A percentile compares a stretch with the other conserved stretches of the same genome.
phyloP scores from a whole-genome alignment of 2,329 filamentous ascomycete species.

The Pseudogymnoascus sp. region DNA sequence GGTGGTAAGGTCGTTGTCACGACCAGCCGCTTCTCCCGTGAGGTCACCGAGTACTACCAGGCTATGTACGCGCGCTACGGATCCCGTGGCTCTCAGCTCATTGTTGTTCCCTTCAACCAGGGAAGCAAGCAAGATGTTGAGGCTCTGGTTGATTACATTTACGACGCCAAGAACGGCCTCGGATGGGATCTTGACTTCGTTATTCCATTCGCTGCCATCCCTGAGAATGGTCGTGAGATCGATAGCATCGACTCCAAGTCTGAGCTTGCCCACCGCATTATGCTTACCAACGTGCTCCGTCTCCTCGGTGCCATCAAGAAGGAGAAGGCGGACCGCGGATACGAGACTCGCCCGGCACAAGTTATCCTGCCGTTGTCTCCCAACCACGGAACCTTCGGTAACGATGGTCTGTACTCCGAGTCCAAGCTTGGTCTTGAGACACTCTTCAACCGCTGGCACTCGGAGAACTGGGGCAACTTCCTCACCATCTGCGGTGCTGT shows the following conservation, averaged over 20 bases:
- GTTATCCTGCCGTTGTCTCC: conserved; percentile 93
- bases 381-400: conserved; percentile 97
- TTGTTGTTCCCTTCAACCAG: conserved; percentile 98
- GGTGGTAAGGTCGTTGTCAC: conserved; percentile 96
- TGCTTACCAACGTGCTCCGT: conserved; percentile 93
- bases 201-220: conserved; percentile 93
- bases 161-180: conserved; percentile 89
- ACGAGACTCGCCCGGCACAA: conserved; percentile 92
- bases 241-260: conserved; percentile 96
- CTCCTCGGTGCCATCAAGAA: conserved; percentile 84
- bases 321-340: conserved; percentile 79
- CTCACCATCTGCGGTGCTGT: conserved; percentile 97
- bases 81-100: conserved; percentile 87
- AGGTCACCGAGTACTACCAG: conserved; percentile 99
- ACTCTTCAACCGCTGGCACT: conserved; percentile 96
- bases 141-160: conserved; percentile 90
- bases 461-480: conserved; percentile 94
- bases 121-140: conserved; percentile 98
- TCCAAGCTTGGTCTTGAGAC: conserved; percentile 96
- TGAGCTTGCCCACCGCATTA: conserved; percentile 95
- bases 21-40: conserved; percentile 89
- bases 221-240: conserved; percentile 95
- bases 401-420: conserved; percentile 95
- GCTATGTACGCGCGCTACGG: conserved; percentile 95
- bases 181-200: conserved; percentile 98